Evolutionary conservation across 1,284 basidiomycete species (phyloP).

Genomic region (Irpex sp.): DNA sequence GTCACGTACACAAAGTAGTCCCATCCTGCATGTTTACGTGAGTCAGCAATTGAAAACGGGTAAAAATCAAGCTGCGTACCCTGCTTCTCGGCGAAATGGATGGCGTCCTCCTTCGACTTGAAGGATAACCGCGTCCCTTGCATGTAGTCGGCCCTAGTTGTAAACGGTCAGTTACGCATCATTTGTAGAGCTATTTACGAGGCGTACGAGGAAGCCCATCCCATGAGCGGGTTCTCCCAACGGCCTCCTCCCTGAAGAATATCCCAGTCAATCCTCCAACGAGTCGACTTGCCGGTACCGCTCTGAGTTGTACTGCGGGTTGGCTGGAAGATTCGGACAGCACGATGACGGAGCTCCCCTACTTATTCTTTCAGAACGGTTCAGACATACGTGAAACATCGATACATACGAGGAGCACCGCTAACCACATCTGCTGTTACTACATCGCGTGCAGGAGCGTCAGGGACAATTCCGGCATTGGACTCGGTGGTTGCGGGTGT

Average conservation of each 20-base stretch:
- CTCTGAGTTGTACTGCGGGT: conserved; percentile 96
- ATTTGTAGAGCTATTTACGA: conserved; percentile 11
- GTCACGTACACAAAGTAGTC: conserved; percentile 69
- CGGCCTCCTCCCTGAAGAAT: conserved; percentile 83
- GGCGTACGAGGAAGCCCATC: conserved; percentile 86
- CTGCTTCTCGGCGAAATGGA: conserved; percentile 93
- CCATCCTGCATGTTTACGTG: conserved; percentile 49
- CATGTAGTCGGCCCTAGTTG: conserved; percentile 89
- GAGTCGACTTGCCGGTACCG: conserved; percentile 80
- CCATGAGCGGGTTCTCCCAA: conserved; percentile 99
- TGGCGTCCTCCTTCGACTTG: conserved; percentile 87
- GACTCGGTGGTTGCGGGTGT: conserved; percentile 23
- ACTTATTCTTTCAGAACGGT: background rate
- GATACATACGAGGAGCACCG: conserved; percentile 67
- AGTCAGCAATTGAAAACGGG: background rate
- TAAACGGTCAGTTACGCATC: background rate
- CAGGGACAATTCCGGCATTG: conserved; percentile 34
- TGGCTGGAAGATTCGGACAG: conserved; percentile 92
- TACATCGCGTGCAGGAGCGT: conserved; percentile 44
- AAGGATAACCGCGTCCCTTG: conserved; percentile 90
- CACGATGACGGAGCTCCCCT: conserved; percentile 85
- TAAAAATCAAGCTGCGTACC: conserved; percentile 40
- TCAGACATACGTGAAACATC: background rate
- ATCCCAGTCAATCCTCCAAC: conserved; percentile 97
- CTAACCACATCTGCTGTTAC: conserved; percentile 74